Conservation (phyloP, 441 rosid species). For the Populus hybrid region DNA sequence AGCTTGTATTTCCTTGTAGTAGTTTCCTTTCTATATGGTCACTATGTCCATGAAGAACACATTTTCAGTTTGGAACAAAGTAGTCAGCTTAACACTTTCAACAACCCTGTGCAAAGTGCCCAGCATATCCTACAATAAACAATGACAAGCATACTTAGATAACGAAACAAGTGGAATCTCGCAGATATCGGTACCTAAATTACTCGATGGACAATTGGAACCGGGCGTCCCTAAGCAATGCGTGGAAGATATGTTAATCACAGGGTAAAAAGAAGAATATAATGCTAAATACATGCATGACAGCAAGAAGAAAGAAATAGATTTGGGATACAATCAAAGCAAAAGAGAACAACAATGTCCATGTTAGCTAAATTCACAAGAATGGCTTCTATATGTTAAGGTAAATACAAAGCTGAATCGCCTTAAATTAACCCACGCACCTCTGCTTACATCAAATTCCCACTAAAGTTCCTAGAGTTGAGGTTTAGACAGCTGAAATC, state of each 20-base stretch:
- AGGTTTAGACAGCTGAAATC: neutral
- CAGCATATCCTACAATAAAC: neutral
- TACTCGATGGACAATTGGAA: conserved; percentile 90
- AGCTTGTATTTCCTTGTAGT: neutral
- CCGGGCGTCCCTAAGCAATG: conserved; percentile 48
- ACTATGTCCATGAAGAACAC: neutral
- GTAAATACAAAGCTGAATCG: neutral
- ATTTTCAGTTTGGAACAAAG: neutral
- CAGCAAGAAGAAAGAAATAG: neutral
- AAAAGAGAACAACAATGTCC: neutral
- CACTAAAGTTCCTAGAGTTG: neutral
- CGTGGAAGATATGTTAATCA: conserved; percentile 17
- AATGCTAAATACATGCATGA: neutral
- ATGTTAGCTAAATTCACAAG: neutral
- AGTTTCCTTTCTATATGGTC: neutral
- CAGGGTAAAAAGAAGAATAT: neutral
- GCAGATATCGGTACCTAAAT: conserved; percentile 48
- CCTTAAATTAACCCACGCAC: neutral
- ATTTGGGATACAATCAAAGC: neutral
- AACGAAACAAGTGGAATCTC: neutral
- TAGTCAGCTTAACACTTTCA: neutral
- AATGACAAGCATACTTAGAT: neutral
- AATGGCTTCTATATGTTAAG: neutral
- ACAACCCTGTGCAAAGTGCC: neutral
- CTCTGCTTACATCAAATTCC: neutral